Base-by-base conservation (phyloP, 164 flowering plant genomes). In the Taxillus chinensis region DNA sequence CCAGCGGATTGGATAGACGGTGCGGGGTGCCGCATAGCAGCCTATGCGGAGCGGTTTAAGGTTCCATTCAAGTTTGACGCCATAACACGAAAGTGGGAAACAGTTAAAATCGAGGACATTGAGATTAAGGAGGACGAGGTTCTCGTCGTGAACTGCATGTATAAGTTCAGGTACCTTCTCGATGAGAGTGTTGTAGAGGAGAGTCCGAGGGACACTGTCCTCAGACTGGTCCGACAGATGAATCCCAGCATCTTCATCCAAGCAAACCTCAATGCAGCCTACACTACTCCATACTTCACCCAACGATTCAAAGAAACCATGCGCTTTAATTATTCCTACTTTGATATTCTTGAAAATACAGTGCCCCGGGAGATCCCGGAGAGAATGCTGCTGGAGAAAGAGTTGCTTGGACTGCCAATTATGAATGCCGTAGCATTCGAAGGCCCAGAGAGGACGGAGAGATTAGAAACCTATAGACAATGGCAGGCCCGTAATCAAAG, bases 381-480 rank as follows among this genome's bases (percentile, higher is more conserved):
- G 63, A 73, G 79, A 41, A 39, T 73, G 58, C 54, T 76, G 63
- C 1, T 71, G 46, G 74, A 71, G 62, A 67, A 64, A 49, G 60
- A 50, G 41, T 42, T 67, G 13, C 52, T 64, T 62, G 79, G 79
- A 9, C 62, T 68, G 15, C 72, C 70, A 50, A 67, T 64, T 10
- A 67, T 76, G 68, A 76, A 76, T 68, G 76, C 63, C 1, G 60
- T 76, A 42, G 74, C 79, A 5, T 76, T 72, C 49, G 79, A 76
- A 53, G 76, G 68, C 15, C 49, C 57, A 0, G 79, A 76, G 43
- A 70, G 77, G 64, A 63, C 67, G 51, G 73, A 64, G 59, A 55
- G 73, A 55, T 64, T 69, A 37, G 73, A 71, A 48, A 67, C 75
- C 14, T 72, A 70, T 65, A 76, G 68, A 68, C 74, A 73, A 57